A percentile compares a stretch with the other conserved stretches of the same genome.
Evolutionary conservation across 148 eudicot species (phyloP).

Genomic region (Simmondsia chinensis): DNA sequence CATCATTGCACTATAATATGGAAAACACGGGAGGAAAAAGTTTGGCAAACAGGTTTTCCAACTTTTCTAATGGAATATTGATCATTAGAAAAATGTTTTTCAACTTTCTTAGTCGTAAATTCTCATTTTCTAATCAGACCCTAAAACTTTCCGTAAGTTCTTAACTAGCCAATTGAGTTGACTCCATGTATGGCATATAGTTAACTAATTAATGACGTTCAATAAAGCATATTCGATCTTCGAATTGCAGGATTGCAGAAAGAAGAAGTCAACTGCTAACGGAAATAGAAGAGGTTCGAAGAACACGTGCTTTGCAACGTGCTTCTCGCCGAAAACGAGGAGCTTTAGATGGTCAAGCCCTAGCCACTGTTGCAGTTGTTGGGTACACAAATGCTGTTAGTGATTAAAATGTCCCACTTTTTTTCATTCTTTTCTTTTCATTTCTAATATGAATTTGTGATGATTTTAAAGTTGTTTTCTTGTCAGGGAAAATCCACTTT

Average conservation of each 20-base stretch:
- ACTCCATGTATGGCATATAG: no score
- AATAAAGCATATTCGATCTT: conserved; percentile 3
- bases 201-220: background rate
- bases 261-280: conserved; percentile 56
- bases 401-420: conserved; percentile 8
- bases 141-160: no score
- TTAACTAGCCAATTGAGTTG: no score
- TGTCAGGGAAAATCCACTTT: conserved; percentile 99
- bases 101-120: background rate
- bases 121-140: no score
- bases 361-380: conserved; percentile 84
- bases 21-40: no score
- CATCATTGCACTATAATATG: no score
- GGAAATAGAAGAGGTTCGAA: conserved; percentile 82
- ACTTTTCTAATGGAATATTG: no score
- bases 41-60: no score
- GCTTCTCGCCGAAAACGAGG: conserved; percentile 80
- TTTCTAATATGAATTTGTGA: background rate
- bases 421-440: conserved; percentile 1
- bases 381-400: conserved; percentile 97
- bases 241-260: conserved; percentile 58
- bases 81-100: no score
- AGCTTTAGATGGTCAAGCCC: conserved; percentile 45
- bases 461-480: conserved; percentile 11
- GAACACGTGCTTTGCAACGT: conserved; percentile 91